Conservation (phyloP, 345 rosid genomes). For the Zanthoxylum bungeanum region DNA sequence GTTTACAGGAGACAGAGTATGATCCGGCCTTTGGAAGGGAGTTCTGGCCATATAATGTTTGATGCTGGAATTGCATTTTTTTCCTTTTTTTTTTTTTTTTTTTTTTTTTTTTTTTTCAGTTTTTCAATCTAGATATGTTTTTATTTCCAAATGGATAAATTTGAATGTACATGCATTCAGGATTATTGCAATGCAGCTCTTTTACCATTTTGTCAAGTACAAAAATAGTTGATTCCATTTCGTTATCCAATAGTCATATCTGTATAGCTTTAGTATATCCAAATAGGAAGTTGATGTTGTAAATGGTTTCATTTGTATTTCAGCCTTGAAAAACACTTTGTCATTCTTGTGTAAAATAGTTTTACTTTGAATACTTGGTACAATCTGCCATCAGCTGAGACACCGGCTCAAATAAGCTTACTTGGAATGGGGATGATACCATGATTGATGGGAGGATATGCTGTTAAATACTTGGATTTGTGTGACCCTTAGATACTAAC, state of each 20-base stretch:
- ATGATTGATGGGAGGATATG: no score
- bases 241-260: background rate
- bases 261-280: background rate
- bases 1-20: conserved; percentile 64
- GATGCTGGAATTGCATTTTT: conserved; percentile 5
- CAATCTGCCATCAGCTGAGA: no score
- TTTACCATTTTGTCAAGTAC: background rate
- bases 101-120: no score
- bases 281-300: background rate
- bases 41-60: conserved; percentile 96
- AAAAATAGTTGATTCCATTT: background rate
- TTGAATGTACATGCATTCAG: background rate
- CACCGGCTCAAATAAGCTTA: no score
- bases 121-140: no score
- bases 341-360: background rate
- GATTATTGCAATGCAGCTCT: background rate
- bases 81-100: no score
- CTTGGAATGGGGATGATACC: no score
- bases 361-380: background rate
- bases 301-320: background rate
- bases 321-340: background rate
- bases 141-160: background rate
- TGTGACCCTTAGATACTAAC: background rate
- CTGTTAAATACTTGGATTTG: no score
- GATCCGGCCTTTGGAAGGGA: conserved; percentile 75